Percentiles rank a stretch among this genome's conserved stretches.
phyloP scores from a whole-genome alignment of 1,284 basidiomycete genomes.

The Ceraceosorus guamensis region DNA sequence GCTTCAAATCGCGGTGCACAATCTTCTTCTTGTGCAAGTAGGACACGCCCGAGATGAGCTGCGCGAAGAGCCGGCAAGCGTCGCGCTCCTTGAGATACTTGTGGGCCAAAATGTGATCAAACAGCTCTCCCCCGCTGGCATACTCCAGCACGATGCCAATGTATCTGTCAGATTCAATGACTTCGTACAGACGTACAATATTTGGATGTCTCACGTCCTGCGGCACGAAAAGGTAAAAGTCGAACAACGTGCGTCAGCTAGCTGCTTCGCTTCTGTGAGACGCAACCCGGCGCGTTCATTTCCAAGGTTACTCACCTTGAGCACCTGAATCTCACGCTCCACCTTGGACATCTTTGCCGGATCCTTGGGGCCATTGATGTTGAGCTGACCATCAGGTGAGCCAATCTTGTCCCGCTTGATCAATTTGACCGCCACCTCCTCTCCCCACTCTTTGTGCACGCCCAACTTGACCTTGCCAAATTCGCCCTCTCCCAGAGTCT shows the following conservation, averaged over 20 bases:
- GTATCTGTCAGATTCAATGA: constrained; percentile 98
- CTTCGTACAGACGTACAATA: constrained; percentile 95
- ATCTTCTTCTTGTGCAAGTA: constrained; percentile 99
- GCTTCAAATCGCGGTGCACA: constrained; percentile 96
- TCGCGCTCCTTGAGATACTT: constrained; percentile 92
- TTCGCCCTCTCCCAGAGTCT: constrained; percentile 72
- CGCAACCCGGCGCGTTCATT: background rate
- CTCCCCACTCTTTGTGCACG: constrained; percentile 82
- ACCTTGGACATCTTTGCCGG: constrained; percentile 82
- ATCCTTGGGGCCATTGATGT: constrained; percentile 30
- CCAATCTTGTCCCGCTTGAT: constrained; percentile 90
- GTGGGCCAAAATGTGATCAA: constrained; percentile 97
- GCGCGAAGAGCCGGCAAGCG: constrained; percentile 91
- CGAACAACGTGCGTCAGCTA: no score
- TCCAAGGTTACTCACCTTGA: constrained; percentile 80
- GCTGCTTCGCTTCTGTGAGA: constrained; percentile 6
- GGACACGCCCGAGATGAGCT: constrained; percentile 96
- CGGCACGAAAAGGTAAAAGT: constrained; percentile 12
- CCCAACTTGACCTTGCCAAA: constrained; percentile 99
- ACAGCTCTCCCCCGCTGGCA: constrained; percentile 93
- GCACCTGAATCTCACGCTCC: constrained; percentile 92
- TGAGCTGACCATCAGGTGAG: constrained; percentile 52
- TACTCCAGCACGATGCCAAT: constrained; percentile 99
- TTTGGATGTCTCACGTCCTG: constrained; percentile 93
- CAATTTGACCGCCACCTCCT: constrained; percentile 98